These are phyloP conservation scores for Ajuga reptans DNA, from an alignment of 305 asterid genomes.

Conservation along the genomic window DNA sequence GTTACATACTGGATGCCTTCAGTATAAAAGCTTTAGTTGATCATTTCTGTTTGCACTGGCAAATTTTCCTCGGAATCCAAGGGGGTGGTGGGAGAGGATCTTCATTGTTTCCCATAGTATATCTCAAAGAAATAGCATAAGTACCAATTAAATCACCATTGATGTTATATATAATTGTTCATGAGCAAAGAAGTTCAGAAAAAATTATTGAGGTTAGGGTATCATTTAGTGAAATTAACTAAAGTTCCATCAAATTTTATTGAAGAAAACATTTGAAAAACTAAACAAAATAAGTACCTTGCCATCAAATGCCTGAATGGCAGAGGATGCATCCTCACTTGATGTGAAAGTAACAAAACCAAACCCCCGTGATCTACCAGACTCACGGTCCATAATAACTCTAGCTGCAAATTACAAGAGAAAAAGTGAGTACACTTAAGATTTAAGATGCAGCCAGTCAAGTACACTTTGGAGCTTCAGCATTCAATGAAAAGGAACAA, in stretches of 20 bases:
- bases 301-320: slow-evolving; percentile 74
- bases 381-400: slow-evolving; percentile 69
- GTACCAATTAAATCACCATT: neutral
- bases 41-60: neutral
- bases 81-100: neutral
- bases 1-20: neutral
- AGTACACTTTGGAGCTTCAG: neutral
- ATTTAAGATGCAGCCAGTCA: neutral
- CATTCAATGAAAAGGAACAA: neutral
- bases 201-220: neutral
- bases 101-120: neutral
- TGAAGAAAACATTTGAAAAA: neutral
- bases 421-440: neutral
- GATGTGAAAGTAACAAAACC: slow-evolving; percentile 72
- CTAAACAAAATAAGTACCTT: slow-evolving; percentile 39
- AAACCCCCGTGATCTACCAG: slow-evolving; percentile 88
- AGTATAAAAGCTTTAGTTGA: neutral
- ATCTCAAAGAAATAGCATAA: neutral
- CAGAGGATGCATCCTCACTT: slow-evolving; percentile 63
- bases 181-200: neutral
- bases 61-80: neutral
- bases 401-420: slow-evolving; percentile 46
- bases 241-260: neutral
- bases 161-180: neutral
- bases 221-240: neutral